phyloP scores from a whole-genome alignment of 208 protist genomes.

The Polymyxa betae region DNA sequence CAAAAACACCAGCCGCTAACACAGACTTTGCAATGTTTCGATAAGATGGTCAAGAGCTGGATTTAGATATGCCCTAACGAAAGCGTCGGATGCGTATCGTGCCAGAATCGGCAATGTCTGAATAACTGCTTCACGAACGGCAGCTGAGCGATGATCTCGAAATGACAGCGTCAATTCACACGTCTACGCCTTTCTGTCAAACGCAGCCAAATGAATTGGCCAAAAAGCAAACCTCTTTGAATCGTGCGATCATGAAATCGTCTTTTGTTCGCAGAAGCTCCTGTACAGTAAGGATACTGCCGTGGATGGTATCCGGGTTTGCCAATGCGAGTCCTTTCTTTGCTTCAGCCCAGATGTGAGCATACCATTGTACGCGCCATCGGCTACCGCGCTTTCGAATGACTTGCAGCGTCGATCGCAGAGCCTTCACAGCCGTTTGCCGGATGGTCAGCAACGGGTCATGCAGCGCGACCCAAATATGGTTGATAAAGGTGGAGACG shows the following conservation, averaged over 20 bases:
- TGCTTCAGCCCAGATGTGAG: slow-evolving; percentile 75
- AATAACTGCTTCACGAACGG: slow-evolving; percentile 37
- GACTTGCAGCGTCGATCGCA: slow-evolving; percentile 74
- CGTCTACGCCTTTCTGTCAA: slow-evolving; percentile 15
- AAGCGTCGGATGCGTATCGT: neutral
- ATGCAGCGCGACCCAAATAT: slow-evolving; percentile 75
- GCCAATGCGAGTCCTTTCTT: slow-evolving; percentile 64
- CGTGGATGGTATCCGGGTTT: slow-evolving; percentile 72
- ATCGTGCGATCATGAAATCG: slow-evolving; percentile 62
- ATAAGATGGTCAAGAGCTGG: slow-evolving; percentile 25
- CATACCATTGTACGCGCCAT: slow-evolving; percentile 74
- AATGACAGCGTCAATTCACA: slow-evolving; percentile 10
- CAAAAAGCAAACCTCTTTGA: slow-evolving; percentile 60
- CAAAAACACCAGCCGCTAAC: neutral
- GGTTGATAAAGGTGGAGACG: slow-evolving; percentile 74
- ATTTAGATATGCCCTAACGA: slow-evolving; percentile 27
- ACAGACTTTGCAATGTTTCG: slow-evolving; percentile 14
- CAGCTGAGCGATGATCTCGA: neutral
- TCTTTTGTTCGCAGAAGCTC: slow-evolving; percentile 59
- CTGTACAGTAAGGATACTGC: slow-evolving; percentile 70
- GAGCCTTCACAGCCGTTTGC: slow-evolving; percentile 69
- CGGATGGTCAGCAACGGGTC: slow-evolving; percentile 73
- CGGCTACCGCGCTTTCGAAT: slow-evolving; percentile 72
- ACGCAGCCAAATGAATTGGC: neutral
- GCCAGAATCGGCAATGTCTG: neutral